Percentiles rank a stretch among this genome's conserved stretches.
These are phyloP conservation scores for Sclerotinia trifoliorum DNA, from an alignment of 2,329 filamentous ascomycete species.

Conservation along the genomic window DNA sequence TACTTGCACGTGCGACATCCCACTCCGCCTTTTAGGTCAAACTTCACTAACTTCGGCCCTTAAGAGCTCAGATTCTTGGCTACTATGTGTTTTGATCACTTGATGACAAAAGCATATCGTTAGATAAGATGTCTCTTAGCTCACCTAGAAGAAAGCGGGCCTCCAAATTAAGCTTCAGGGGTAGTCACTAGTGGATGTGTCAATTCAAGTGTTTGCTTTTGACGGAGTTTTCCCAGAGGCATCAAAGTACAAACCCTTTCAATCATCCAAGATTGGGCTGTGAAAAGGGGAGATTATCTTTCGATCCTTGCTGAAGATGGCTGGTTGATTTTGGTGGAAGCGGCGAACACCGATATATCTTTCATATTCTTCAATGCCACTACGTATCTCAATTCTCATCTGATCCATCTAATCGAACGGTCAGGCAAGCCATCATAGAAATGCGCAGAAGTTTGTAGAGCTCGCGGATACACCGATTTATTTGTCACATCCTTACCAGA, in stretches of 20 bases:
- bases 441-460: neutral
- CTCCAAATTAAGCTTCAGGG: neutral
- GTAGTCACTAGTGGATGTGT: neutral
- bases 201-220: constrained; percentile 13
- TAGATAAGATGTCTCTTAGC: neutral
- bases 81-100: neutral
- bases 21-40: neutral
- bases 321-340: neutral
- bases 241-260: neutral
- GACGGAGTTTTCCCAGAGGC: neutral
- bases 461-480: neutral
- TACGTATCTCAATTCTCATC: neutral
- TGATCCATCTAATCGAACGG: neutral
- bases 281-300: neutral
- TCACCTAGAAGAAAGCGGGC: neutral
- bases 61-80: neutral
- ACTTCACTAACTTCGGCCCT: neutral
- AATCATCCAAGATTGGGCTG: neutral
- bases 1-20: fast-evolving
- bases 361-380: neutral
- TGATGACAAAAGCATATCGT: neutral
- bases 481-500: neutral
- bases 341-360: neutral
- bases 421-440: neutral
- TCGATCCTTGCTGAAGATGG: neutral